Conservation (phyloP, 108 stramenopile genomes). For the Phaeodactylum tricornutum region DNA sequence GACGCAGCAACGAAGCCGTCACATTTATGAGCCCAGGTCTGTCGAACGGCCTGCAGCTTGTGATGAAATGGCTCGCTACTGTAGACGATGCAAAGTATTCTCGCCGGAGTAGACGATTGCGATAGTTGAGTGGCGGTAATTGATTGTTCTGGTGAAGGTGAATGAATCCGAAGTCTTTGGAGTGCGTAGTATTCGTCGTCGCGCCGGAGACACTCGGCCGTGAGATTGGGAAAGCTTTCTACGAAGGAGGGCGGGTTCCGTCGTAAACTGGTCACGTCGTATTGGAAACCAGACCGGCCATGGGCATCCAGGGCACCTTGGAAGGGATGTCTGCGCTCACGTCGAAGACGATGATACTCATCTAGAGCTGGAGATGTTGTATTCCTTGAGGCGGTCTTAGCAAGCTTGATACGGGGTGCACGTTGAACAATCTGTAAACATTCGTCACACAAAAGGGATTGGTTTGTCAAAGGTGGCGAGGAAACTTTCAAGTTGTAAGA, state of each 20-base stretch:
- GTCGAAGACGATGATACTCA: slow-evolving; percentile 39
- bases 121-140: slow-evolving; percentile 20
- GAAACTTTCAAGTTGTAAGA: no score
- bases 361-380: no score
- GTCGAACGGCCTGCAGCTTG: slow-evolving; percentile 54
- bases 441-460: slow-evolving; percentile 20
- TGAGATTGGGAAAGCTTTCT: no score
- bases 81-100: slow-evolving; percentile 82
- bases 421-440: slow-evolving; percentile 52
- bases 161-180: no score
- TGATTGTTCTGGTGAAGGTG: no score
- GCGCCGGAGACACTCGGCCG: no score
- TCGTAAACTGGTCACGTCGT: background rate
- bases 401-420: slow-evolving; percentile 49
- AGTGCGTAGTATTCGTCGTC: no score
- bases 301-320: background rate
- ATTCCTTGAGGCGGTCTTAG: slow-evolving; percentile 51
- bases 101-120: slow-evolving; percentile 51
- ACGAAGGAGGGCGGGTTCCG: background rate
- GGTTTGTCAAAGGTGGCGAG: no score
- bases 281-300: background rate
- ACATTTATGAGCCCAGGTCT: slow-evolving; percentile 84
- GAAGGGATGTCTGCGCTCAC: no score
- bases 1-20: slow-evolving; percentile 96
- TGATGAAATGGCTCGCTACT: slow-evolving; percentile 62